Evolutionary conservation across 176 grass and related monocot genomes (phyloP).

Genomic region (Lolium perenne): DNA sequence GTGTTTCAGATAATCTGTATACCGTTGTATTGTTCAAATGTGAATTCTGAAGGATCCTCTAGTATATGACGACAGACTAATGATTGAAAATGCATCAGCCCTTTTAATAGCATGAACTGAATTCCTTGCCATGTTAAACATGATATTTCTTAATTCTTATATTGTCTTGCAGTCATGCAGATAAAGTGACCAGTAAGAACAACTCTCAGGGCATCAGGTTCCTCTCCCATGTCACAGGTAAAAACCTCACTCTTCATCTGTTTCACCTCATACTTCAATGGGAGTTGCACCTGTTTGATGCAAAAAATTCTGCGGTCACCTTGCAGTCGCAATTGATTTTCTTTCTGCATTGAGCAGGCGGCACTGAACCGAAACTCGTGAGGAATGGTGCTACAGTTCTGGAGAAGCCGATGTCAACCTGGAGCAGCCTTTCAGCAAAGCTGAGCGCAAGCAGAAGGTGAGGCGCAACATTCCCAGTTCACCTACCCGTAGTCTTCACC

Average conservation of each 20-base stretch:
- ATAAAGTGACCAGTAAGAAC: conserved; percentile 81
- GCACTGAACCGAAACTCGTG: conserved; percentile 37
- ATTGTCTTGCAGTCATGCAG: conserved; percentile 68
- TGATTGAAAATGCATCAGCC: not conserved
- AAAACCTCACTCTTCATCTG: not conserved
- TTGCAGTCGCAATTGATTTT: not conserved
- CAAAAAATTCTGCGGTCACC: not conserved
- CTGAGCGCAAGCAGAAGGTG: conserved; percentile 57
- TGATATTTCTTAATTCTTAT: not conserved
- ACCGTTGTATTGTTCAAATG: not conserved
- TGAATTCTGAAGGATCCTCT: conserved; percentile 7
- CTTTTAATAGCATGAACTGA: conserved; percentile 5
- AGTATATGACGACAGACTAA: not conserved
- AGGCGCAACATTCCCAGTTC: not conserved
- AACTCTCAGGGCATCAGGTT: conserved; percentile 95
- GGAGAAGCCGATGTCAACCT: conserved; percentile 27
- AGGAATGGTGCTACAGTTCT: conserved; percentile 23
- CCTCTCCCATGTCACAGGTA: conserved; percentile 92
- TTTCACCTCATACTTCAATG: not conserved
- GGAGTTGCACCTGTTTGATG: not conserved
- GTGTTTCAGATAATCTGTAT: not conserved
- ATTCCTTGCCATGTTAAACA: not conserved
- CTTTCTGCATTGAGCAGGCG: conserved; percentile 41
- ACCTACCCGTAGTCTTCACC: not conserved
- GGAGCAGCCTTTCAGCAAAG: conserved; percentile 22